Base-by-base conservation (phyloP, 257 asterid genomes). In the Gentiana dahurica region DNA sequence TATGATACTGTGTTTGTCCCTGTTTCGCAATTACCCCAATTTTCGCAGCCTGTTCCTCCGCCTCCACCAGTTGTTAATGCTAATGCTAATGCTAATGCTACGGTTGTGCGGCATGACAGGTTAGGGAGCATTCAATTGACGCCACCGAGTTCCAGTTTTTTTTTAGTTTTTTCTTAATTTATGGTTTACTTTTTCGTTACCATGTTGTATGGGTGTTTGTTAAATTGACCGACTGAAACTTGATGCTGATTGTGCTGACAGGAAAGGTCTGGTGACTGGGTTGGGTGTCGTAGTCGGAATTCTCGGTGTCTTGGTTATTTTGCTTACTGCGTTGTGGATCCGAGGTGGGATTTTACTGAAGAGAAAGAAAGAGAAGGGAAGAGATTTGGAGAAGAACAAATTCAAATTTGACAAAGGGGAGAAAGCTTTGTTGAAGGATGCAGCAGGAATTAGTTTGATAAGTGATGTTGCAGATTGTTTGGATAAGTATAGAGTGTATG, bases 391-490 rank as follows among this genome's bases (percentile, higher is more conserved):
- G 74, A 75, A 54, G 69, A 55, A 66, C 64, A 24, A 51, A 13
- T 57, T 7, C 64, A 24, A 51, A 13, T 57, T 7, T 54, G 32
- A 51, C 9, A 69, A 44, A 58, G 69, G 64, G 24, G 72, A 63
- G 3, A 71, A 59, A 52, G 79, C 72, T 36, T 8, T 54, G 47
- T 36, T 56, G 73, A 85, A 75, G 41, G 85, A 61, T 47, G 95
- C 75, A 67, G 24, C 75, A 41, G 81, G 68, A 53, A 78, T 75
- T 75, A 83, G 52, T 71, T 66, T 88, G 69, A 73, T 92, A 83
- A 94, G 95, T 36, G 99, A 88, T 72, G 95, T 92, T 36, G 80
- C 99, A 1, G 97, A 82, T 0, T 88, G 87, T 58, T 75, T 92
- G 84, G 99, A 92, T 75, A 92, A 92, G 87, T 92, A 92, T 54